A percentile compares a stretch with the other conserved stretches of the same genome.
phyloP scores from a whole-genome alignment of 108 stramenopile genomes.

The Cyclotella choctawhatcheeana region DNA sequence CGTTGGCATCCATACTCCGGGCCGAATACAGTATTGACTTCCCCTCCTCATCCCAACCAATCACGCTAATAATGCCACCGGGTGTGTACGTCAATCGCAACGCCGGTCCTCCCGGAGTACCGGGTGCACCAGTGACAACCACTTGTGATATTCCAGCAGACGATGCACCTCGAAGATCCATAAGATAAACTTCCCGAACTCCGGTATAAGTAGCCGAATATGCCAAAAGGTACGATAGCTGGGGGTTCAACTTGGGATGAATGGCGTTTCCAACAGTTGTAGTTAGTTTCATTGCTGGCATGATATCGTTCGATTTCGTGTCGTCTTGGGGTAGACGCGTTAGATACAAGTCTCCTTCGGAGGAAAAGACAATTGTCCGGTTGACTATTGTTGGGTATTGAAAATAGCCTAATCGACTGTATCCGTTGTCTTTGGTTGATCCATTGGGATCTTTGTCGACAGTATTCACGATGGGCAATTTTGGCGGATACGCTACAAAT shows the following conservation, averaged over 20 bases:
- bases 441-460: too few species aligned
- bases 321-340: conserved; percentile 23
- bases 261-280: conserved; percentile 75
- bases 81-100: conserved; percentile 58
- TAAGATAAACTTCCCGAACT: conserved; percentile 63
- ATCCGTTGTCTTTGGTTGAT: conserved; percentile 4
- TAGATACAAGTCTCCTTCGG: conserved; percentile 71
- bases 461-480: conserved; percentile 11
- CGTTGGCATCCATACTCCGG: conserved; percentile 44
- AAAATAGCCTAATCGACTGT: conserved; percentile 49
- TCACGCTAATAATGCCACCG: conserved; percentile 42
- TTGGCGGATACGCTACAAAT: conserved; percentile 21
- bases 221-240: conserved; percentile 53
- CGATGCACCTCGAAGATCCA: conserved; percentile 52
- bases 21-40: conserved; percentile 57
- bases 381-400: conserved; percentile 61
- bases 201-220: conserved; percentile 50
- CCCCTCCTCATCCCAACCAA: conserved; percentile 56
- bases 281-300: conserved; percentile 63
- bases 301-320: not conserved
- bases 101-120: conserved; percentile 43
- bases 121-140: too few species aligned
- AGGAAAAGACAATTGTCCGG: conserved; percentile 62
- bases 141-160: too few species aligned
- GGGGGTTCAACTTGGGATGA: conserved; percentile 61